Evolutionary conservation across 1,284 basidiomycete genomes (phyloP), one percentile per base, ranked within the genome.

Genomic region (Phenoliferia sp.): DNA sequence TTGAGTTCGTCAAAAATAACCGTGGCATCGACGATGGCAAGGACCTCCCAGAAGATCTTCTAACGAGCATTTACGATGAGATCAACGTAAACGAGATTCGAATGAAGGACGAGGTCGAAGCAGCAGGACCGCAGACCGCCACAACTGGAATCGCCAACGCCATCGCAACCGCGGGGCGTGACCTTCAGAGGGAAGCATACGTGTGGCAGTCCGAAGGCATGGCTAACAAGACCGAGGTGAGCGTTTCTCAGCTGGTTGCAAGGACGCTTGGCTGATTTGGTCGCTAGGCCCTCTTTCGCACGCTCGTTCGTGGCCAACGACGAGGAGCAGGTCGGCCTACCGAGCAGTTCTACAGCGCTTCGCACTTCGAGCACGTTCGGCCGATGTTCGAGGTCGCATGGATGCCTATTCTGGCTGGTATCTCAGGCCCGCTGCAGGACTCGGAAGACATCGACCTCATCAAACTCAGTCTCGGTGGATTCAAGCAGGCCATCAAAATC

Each of bases 321-420:
- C 89, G 89, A 3, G 77, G 75, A 28, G 86, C 87, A 1, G 68
- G 70, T 15, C 69, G 69, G 9, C 87, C 85, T 77, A 85, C 83
- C 35, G 91, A 94, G 72, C 89, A 94, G 70, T 98, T 92, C 81
- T 95, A 94, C 81, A 91, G 90, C 73, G 94, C 94, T 0, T 95
- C 92, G 0, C 90, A 96, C 76, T 91, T 93, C 71, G 87, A 96
- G 69, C 94, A 98, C 78, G 94, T 96, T 67, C 85, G 87, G 36
- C 94, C 94, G 50, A 98, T 98, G 94, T 96, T 98, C 75, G 94
- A 97, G 79, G 92, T 96, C 26, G 93, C 92, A 17, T 98, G 94
- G 94, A 96, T 97, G 81, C 87, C 94, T 2, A 92, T 96, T 79
- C 84, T 98, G 22, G 94, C 94, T 9, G 94, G 93, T 6, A 83